Evolutionary conservation across 805 yeast species (phyloP), one percentile per base, ranked within the genome.

Genomic region (Saccharomycopsis sp.): DNA sequence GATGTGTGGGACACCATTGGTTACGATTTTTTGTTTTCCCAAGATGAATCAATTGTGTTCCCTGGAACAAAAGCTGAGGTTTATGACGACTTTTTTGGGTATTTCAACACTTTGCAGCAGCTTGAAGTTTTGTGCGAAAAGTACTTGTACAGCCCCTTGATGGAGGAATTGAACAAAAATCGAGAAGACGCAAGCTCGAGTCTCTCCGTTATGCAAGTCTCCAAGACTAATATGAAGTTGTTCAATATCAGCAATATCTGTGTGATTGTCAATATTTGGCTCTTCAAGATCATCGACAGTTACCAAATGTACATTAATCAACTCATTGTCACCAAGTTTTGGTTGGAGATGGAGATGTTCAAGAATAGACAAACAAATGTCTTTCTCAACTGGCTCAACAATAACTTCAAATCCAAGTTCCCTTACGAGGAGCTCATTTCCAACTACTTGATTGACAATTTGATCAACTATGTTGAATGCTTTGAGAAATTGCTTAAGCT

Each of bases 1-100:
- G 43, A 42, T 29, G 16, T 46, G n/a, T 46, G 49, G 49, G 46
- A 46, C 21, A 46, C 44, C 19, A 46, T 46, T 21, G 49, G 49
- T 13, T 46, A 46, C 18, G 49, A 46, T 21, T 46, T 46, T 26
- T 31, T 46, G 13, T 46, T 35, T 21, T 36, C 40, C 5, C 39
- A 42, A 18, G 42, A 42, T 16, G 44, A 39, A 25, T 34, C 36
- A 8, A 38, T 46, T 8, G 47, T 46, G 26, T 46, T 46, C 30
- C 49, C 49, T 8, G 49, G 42, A 26, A 39, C 49, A 10, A 46
- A 46, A 29, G 47, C 46, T 12, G 47, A 42, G 15, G 49, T 46
- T 10, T 46, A 46, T 25, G 44, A 46, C 30, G 46, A 42, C 8
- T 46, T 46, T 23, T 46, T 46, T 39, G 49, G 49, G 8, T 46